Evolutionary conservation across 2,329 filamentous ascomycete species (phyloP).

Genomic region (Aspergillus sp.): DNA sequence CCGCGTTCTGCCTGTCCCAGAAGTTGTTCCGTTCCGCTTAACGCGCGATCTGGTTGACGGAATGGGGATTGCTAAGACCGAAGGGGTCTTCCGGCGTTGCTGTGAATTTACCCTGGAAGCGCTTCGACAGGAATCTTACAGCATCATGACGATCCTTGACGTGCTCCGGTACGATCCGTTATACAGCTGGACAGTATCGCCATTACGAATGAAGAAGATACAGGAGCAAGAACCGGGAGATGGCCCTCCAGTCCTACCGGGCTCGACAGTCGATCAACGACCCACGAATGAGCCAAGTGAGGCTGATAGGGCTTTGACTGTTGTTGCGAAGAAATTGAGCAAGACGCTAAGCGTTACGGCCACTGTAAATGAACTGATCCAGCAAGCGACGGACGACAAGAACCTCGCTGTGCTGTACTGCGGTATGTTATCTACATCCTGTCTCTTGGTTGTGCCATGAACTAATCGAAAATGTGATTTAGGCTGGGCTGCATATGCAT

Average conservation of each 20-base stretch:
- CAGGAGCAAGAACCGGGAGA: constrained; percentile 55
- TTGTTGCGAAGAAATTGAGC: constrained; percentile 93
- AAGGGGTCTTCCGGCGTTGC: constrained; percentile 95
- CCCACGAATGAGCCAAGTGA: constrained; percentile 66
- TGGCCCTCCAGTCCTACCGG: constrained; percentile 36
- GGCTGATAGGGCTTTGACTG: constrained; percentile 84
- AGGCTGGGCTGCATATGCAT: constrained; percentile 56
- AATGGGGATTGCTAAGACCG: constrained; percentile 92
- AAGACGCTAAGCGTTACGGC: constrained; percentile 93
- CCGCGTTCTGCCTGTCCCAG: constrained; percentile 89
- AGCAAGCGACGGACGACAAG: constrained; percentile 88
- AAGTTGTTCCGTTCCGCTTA: constrained; percentile 91
- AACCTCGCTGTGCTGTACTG: constrained; percentile 90
- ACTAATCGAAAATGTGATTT: background rate
- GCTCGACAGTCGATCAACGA: constrained; percentile 29
- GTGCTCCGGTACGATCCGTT: constrained; percentile 97
- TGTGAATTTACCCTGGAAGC: constrained; percentile 97
- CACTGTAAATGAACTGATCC: constrained; percentile 95
- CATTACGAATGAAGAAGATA: constrained; percentile 64
- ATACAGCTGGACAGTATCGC: constrained; percentile 90
- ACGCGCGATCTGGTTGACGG: constrained; percentile 94
- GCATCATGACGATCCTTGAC: constrained; percentile 97
- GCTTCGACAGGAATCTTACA: constrained; percentile 89
- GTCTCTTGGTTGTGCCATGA: background rate
- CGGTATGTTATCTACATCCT: constrained; percentile 50